Evolutionary conservation across 345 rosid genomes (phyloP).

Genomic region (Lepidium africanum): DNA sequence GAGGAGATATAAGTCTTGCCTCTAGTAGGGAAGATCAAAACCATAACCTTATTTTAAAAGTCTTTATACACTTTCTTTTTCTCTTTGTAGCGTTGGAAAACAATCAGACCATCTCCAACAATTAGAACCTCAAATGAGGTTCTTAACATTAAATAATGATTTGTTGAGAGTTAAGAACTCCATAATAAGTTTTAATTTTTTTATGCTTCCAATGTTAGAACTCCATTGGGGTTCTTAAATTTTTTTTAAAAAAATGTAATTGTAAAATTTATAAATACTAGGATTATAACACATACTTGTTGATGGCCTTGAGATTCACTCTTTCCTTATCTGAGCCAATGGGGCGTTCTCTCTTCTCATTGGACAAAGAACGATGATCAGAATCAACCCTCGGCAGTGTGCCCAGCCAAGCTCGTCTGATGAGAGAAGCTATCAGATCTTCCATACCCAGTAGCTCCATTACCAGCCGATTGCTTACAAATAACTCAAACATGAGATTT

Average conservation of each 20-base stretch:
- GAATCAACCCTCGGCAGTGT: constrained; percentile 49
- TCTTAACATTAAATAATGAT: no score
- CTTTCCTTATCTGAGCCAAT: constrained; percentile 74
- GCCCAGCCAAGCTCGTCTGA: constrained; percentile 45
- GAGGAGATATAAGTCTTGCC: background rate
- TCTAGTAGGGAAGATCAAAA: constrained; percentile 1
- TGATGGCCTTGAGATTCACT: constrained; percentile 55
- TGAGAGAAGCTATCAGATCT: constrained; percentile 60
- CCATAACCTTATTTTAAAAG: background rate
- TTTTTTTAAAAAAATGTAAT: no score
- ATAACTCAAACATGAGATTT: constrained; percentile 17
- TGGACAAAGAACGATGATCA: constrained; percentile 46
- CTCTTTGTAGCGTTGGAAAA: no score
- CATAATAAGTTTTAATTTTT: no score
- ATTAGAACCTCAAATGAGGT: no score
- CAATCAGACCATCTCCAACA: no score
- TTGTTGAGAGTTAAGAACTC: no score
- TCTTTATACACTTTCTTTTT: no score
- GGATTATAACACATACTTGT: constrained; percentile 49
- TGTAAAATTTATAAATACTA: no score
- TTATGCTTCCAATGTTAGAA: no score
- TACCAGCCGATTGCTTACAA: constrained; percentile 53
- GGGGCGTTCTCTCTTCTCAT: constrained; percentile 73
- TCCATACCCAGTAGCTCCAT: constrained; percentile 61
- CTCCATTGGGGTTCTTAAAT: no score